Base-by-base conservation (phyloP, 345 rosid species). In the Fremontodendron californicum region DNA sequence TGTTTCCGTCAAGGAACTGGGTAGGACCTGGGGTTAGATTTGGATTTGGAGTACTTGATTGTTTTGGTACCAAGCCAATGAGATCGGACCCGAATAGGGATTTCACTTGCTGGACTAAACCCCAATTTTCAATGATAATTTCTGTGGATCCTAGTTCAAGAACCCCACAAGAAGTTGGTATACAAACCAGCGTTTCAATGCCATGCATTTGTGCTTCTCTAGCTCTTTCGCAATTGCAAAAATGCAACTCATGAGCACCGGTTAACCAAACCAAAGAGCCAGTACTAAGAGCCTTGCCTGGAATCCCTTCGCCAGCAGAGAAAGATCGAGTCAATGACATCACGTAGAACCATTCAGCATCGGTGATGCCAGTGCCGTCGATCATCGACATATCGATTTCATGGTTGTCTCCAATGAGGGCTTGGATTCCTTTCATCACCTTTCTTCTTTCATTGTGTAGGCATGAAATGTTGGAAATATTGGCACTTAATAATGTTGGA, bases 191-290 rank as follows among this genome's bases (percentile, higher is more conserved):
- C 21, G 95, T 91, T 33, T 82, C 75, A 76, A 91, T 77, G 64
- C 96, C 92, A 31, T 89, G 90, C 78, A 88, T 71, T 48, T 82
- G 82, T 8, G 96, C 93, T 71, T 89, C 96, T 73, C 85, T 86
- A 43, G 88, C 86, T 51, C 96, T 78, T 8, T 86, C 86, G 61
- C 96, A 91, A 82, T 82, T 88, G 75, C 82, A 84, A 45, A 81
- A 82, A 29, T 77, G 86, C 62, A 91, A 79, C 13, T 87, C 89
- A 3, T 78, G 89, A n/a, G 77, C 70, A 5, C 93, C 93, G 2
- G 88, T 82, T 3, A 89, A 62, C 96, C 96, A 91, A 66, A 89
- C 86, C 82, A 83, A 71, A 67, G 92, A 82, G 13, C 92, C 92
- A 1, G 89, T 83, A 54, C 75, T 80, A 11, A 85, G 81, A 11